These are phyloP conservation scores for Zymoseptoria passerinii DNA, from an alignment of 2,329 filamentous ascomycete species.

Conservation along the genomic window DNA sequence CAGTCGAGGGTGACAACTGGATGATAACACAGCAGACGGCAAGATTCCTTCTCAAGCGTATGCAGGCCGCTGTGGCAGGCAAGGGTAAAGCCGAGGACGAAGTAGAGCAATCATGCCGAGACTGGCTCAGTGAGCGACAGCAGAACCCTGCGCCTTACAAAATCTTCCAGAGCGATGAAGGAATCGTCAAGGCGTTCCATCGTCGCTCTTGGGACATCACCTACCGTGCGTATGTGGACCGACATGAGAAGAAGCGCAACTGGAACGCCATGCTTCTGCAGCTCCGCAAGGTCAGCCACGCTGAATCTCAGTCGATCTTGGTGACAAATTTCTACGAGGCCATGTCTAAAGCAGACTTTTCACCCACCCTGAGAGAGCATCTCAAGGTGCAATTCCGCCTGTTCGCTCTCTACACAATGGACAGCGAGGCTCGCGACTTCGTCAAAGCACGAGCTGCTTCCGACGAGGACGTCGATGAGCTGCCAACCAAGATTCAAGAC, in stretches of 20 bases:
- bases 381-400: constrained; percentile 40
- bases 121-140: constrained; percentile 31
- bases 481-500: constrained; percentile 37
- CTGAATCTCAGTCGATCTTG: constrained; percentile 44
- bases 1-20: constrained; percentile 50
- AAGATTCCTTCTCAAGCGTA: constrained; percentile 45
- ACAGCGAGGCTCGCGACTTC: constrained; percentile 39
- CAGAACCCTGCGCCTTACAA: constrained; percentile 24
- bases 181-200: constrained; percentile 39
- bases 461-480: constrained; percentile 33
- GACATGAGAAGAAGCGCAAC: constrained; percentile 38
- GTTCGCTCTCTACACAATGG: constrained; percentile 42
- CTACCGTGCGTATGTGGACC: constrained; percentile 36
- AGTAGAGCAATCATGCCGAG: constrained; percentile 35
- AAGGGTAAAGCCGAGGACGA: constrained; percentile 31
- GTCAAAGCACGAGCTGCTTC: constrained; percentile 37
- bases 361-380: constrained; percentile 24
- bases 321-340: constrained; percentile 41
- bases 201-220: constrained; percentile 38
- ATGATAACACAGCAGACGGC: constrained; percentile 50
- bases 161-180: constrained; percentile 30
- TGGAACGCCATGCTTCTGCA: constrained; percentile 42
- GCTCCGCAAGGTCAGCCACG: constrained; percentile 35
- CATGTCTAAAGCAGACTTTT: constrained; percentile 24
- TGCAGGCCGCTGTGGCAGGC: constrained; percentile 34